Evolutionary conservation across 106 monocot genomes (phyloP).

Genomic region (Amphibolis antarctica): DNA sequence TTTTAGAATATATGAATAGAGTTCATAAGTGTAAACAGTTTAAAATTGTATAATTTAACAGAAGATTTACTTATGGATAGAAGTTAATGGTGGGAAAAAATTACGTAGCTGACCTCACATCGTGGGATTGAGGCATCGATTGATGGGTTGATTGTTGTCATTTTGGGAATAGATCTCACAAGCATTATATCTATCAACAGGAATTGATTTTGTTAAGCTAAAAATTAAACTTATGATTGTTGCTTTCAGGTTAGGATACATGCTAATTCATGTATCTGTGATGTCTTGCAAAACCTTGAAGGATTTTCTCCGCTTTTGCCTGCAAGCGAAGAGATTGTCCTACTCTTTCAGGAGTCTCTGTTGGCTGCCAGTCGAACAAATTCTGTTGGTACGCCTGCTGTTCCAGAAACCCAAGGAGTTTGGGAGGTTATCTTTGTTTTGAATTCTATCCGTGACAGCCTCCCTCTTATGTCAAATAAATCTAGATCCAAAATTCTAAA

Average conservation of each 20-base stretch:
- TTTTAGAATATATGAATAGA: background rate
- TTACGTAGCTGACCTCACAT: no score
- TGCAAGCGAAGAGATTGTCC: conserved; percentile 70
- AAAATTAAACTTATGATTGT: background rate
- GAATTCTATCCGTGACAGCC: conserved; percentile 48
- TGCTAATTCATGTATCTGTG: conserved; percentile 40
- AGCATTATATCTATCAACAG: no score
- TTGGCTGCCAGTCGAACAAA: conserved; percentile 75
- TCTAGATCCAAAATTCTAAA: conserved; percentile 37
- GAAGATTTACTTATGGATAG: no score
- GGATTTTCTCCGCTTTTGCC: conserved; percentile 32
- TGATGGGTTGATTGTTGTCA: no score
- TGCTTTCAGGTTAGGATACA: conserved; percentile 63
- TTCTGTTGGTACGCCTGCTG: conserved; percentile 11
- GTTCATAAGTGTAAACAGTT: background rate
- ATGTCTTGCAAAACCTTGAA: conserved; percentile 56
- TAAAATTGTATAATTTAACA: no score
- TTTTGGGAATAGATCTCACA: no score
- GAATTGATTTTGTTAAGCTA: background rate
- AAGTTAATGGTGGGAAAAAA: no score
- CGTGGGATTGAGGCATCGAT: no score
- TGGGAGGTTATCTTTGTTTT: conserved; percentile 56
- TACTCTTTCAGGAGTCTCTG: conserved; percentile 53
- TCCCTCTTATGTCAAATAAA: conserved; percentile 54
- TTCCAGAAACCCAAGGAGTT: conserved; percentile 47